Evolutionary conservation across 257 asterid species (phyloP).

Genomic region (Solanum lycopersicoides): DNA sequence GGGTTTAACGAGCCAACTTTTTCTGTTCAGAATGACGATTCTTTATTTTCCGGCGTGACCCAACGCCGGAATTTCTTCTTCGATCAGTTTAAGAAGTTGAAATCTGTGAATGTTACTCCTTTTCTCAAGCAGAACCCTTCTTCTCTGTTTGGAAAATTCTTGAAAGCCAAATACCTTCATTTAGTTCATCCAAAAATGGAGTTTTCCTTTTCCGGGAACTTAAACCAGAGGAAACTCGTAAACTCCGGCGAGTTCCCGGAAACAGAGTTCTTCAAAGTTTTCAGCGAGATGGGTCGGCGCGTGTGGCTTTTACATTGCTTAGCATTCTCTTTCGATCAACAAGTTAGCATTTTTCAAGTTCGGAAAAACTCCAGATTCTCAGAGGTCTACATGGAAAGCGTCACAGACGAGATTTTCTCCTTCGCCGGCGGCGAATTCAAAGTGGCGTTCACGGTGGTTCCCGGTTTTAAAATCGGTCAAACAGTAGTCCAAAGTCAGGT

Average conservation of each 20-base stretch:
- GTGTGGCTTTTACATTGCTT: slow-evolving; percentile 76
- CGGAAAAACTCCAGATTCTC: slow-evolving; percentile 44
- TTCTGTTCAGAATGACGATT: slow-evolving; percentile 15
- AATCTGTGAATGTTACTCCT: slow-evolving; percentile 35
- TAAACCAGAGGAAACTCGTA: slow-evolving; percentile 68
- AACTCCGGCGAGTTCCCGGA: slow-evolving; percentile 78
- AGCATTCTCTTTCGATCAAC: slow-evolving; percentile 47
- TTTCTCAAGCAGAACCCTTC: slow-evolving; percentile 45
- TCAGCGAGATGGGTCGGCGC: slow-evolving; percentile 91
- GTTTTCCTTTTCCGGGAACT: slow-evolving; percentile 68
- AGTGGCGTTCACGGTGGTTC: slow-evolving; percentile 92
- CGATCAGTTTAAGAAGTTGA: slow-evolving; percentile 49
- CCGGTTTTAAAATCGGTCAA: slow-evolving; percentile 73
- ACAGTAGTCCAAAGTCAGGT: slow-evolving; percentile 93
- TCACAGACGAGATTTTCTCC: slow-evolving; percentile 48
- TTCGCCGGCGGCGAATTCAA: slow-evolving; percentile 31
- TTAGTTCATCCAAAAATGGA: slow-evolving; percentile 95
- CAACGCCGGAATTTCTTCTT: slow-evolving; percentile 38
- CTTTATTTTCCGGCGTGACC: neutral
- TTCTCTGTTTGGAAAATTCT: slow-evolving; percentile 51
- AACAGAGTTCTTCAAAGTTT: slow-evolving; percentile 65
- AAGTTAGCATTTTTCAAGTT: slow-evolving; percentile 57
- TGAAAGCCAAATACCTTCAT: slow-evolving; percentile 63
- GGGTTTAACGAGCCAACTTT: slow-evolving; percentile 47
- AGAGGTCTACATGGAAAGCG: slow-evolving; percentile 80